phyloP scores from a whole-genome alignment of 495 filamentous ascomycete genomes.

The Aspergillus sparsus region DNA sequence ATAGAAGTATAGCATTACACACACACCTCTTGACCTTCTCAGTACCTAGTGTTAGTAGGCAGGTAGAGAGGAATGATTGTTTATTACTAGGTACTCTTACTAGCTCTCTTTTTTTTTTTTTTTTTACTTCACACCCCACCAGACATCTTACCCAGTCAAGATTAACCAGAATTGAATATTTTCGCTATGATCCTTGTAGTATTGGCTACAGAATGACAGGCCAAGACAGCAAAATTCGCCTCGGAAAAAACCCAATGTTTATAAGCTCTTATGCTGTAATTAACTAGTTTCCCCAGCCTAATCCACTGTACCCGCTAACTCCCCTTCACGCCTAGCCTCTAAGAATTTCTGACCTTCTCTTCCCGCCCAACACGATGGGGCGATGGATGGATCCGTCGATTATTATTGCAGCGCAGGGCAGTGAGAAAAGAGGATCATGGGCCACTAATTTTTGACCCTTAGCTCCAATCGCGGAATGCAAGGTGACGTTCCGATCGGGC shows the following conservation, averaged over 20 bases:
- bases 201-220: constrained; percentile 3
- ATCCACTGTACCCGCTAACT: constrained; percentile 2
- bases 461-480: constrained; percentile 27
- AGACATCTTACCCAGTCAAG: constrained; percentile 10
- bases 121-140: constrained; percentile 8
- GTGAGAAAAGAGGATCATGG: constrained; percentile 12
- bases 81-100: not conserved
- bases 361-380: constrained; percentile 23
- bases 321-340: constrained; percentile 1
- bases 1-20: not conserved
- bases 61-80: not conserved
- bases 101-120: not conserved
- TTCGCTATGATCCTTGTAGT: constrained; percentile 15
- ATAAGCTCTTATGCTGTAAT: not conserved
- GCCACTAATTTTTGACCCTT: constrained; percentile 11
- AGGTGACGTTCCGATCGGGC: constrained; percentile 26
- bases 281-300: constrained; percentile 2
- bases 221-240: not conserved
- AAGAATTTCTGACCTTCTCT: constrained; percentile 3
- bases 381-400: constrained; percentile 12
- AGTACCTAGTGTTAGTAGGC: no score
- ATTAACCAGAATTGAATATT: not conserved
- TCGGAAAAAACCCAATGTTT: not conserved
- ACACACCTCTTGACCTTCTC: no score
- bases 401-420: constrained; percentile 8